A percentile compares a stretch with the other conserved stretches of the same genome.
Conservation (phyloP, 228 moss, liverwort and hornwort genomes). For the Sphagnum fallax region DNA sequence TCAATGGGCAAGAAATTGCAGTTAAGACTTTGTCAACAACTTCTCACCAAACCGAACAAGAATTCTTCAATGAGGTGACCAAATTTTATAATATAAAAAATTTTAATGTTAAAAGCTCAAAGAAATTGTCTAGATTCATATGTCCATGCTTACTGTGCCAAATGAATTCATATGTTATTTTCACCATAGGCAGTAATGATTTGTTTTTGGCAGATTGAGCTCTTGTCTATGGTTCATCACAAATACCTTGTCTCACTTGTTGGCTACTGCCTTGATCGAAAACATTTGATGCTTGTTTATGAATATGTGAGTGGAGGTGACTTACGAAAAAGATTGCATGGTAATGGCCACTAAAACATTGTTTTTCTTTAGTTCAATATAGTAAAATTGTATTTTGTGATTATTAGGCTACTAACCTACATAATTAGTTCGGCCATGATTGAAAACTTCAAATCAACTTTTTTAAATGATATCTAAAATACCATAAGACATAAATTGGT, state of each 20-base stretch:
- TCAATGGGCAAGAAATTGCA: slow-evolving; percentile 48
- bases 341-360: slow-evolving; percentile 8
- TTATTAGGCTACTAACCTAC: too few relatives aligned
- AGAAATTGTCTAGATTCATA: not conserved
- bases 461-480: too few relatives aligned
- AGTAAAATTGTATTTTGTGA: too few relatives aligned
- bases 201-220: slow-evolving; percentile 32
- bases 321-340: slow-evolving; percentile 49
- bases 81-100: not conserved
- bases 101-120: not conserved
- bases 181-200: not conserved
- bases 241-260: slow-evolving; percentile 59
- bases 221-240: slow-evolving; percentile 66
- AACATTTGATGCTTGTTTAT: slow-evolving; percentile 54
- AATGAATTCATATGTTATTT: not conserved
- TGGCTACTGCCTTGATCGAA: slow-evolving; percentile 43
- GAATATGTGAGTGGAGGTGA: slow-evolving; percentile 62
- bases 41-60: slow-evolving; percentile 52
- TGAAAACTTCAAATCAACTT: too few relatives aligned
- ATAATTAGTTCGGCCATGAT: too few relatives aligned
- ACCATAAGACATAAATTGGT: too few relatives aligned
- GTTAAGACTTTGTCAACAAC: slow-evolving; percentile 44
- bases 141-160: not conserved
- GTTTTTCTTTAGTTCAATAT: too few relatives aligned
- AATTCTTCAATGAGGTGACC: slow-evolving; percentile 60